Base-by-base conservation (phyloP, 768 basidiomycete species). In the Lactarius tabidus region DNA sequence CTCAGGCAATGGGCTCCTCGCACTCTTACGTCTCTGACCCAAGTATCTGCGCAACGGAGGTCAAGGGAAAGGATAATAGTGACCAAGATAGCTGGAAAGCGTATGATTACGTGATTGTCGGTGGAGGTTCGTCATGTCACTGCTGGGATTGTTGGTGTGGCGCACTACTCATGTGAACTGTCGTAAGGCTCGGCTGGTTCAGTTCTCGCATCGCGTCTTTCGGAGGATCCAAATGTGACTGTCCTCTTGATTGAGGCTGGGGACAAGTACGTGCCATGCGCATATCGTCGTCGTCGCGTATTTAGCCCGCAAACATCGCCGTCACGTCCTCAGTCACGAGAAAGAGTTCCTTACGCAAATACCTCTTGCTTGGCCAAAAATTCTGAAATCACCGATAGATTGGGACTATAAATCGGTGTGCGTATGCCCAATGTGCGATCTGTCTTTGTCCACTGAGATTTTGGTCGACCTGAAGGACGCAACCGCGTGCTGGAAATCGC, bases 191-290 rank as follows among this genome's bases (percentile, higher is more conserved):
- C 85, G 4, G 80, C 85, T 5, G 87, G 87, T 20, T 86, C 84
- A 67, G 85, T 82, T 15, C 77, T 87, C 14, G 87, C 85, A 15
- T 76, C 84, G 1, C 79, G 87, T 20, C 72, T 88, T 18, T 81
- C 80, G 4, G 87, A 87, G 72, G 79, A 86, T 63, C 81, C 84
- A 1, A 74, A 75, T 6, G 72, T 84, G 12, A 77, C 79, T 1
- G 84, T 88, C 31, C 75, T 87, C 12, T 72, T 88, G 1, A 72
- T 88, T 1, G 87, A 88, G 72, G 81, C 86, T 17, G 87, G 87
- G 7, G 75, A 76, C 62, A 89, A 88, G 88, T 86, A 54, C 29
- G 74, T 41, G 2, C 17, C 52, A 38, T 9, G 38, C 23, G 31
- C 28, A 39, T 28, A 15, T 2, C 33, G 53, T 38, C n/a, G 20